A percentile compares a stretch with the other conserved stretches of the same genome.
Conservation (phyloP, 805 yeast species). For the Lipomyces japonicus region DNA sequence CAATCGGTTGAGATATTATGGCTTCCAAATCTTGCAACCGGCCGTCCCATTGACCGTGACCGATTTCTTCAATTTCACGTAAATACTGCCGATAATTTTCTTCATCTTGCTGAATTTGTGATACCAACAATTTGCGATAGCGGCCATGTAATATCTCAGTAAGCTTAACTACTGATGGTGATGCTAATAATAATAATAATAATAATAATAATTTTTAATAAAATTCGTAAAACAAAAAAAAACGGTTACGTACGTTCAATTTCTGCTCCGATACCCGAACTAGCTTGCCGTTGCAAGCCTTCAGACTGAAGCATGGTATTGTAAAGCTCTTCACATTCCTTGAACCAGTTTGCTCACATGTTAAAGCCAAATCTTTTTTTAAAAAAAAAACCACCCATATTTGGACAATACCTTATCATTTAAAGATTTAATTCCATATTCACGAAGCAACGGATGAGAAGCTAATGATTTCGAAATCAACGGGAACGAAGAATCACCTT, state of each 20-base stretch:
- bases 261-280: constrained; percentile 19
- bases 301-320: constrained; percentile 16
- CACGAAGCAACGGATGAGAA: constrained; percentile 28
- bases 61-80: constrained; percentile 43
- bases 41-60: constrained; percentile 43
- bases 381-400: neutral
- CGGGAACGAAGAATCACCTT: constrained; percentile 30
- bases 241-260: constrained; percentile 17
- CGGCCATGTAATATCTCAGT: constrained; percentile 22
- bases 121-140: constrained; percentile 21
- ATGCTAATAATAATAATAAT: constrained; percentile 12
- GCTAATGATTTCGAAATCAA: constrained; percentile 24
- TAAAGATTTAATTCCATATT: constrained; percentile 16
- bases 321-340: constrained; percentile 28
- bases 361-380: neutral
- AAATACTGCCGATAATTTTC: constrained; percentile 38
- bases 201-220: neutral
- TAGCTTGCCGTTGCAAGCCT: constrained; percentile 23
- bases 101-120: constrained; percentile 37
- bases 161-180: constrained; percentile 28
- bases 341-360: neutral
- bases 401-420: constrained; percentile 13
- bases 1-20: constrained; percentile 6
- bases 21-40: constrained; percentile 32
- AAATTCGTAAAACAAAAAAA: neutral